Conservation (phyloP, 345 rosid species). For the Eucalyptus curtisii region DNA sequence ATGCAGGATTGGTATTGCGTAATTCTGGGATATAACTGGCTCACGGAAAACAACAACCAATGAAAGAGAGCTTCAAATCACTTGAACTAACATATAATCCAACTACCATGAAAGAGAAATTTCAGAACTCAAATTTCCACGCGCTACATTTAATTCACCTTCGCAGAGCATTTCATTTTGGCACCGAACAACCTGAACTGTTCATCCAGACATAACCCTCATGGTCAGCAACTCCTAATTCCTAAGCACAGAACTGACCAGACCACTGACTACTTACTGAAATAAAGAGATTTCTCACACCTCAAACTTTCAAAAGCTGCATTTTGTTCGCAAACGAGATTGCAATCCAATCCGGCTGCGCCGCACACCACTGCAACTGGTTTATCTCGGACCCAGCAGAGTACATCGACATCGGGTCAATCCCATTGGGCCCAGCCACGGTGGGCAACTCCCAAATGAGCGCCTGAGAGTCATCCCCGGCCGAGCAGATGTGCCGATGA, state of each 20-base stretch:
- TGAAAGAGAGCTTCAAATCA: background rate
- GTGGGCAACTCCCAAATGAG: conserved; percentile 92
- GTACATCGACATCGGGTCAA: conserved; percentile 86
- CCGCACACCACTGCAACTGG: conserved; percentile 86
- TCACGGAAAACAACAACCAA: background rate
- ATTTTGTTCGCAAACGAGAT: conserved; percentile 71
- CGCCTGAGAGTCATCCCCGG: conserved; percentile 77
- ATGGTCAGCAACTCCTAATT: background rate
- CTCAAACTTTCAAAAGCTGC: conserved; percentile 92
- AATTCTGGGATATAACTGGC: background rate
- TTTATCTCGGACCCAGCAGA: conserved; percentile 79
- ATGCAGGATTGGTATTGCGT: background rate
- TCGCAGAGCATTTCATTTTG: background rate
- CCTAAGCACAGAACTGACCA: background rate
- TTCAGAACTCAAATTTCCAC: background rate
- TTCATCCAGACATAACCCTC: background rate
- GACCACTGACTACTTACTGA: background rate
- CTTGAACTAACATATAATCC: background rate
- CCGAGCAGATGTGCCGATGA: conserved; percentile 68
- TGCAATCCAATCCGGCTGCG: conserved; percentile 89
- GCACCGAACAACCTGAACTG: background rate
- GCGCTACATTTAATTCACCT: background rate
- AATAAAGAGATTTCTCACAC: background rate
- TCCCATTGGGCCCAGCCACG: conserved; percentile 88
- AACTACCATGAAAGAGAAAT: background rate